Percentiles rank a stretch among this genome's conserved stretches.
Evolutionary conservation across 75 land plant genomes (phyloP).

Genomic region (Cupressus sempervirens): DNA sequence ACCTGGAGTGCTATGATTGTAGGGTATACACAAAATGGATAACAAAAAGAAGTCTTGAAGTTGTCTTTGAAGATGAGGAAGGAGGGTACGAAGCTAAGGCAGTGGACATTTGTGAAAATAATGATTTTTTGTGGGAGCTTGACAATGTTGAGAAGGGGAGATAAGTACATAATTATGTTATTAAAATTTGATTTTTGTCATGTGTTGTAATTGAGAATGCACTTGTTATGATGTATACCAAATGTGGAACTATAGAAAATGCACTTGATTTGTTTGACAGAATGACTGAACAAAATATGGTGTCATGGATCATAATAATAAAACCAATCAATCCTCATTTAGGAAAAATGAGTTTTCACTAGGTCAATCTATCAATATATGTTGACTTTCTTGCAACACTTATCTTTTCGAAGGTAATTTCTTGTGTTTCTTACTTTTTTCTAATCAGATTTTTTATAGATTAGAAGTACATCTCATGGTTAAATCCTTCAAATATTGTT

Average conservation of each 20-base stretch:
- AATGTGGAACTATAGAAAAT: slow-evolving; percentile 23
- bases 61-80: slow-evolving; percentile 6
- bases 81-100: neutral
- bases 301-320: no score
- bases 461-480: no score
- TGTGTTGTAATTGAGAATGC: slow-evolving; percentile 25
- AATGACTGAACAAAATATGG: slow-evolving; percentile 12
- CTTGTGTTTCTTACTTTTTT: no score
- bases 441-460: no score
- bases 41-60: neutral
- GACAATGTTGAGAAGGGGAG: slow-evolving; percentile 2
- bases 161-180: slow-evolving; percentile 25
- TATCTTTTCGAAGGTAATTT: no score
- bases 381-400: no score
- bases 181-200: slow-evolving; percentile 24
- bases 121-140: slow-evolving; percentile 9
- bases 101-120: neutral
- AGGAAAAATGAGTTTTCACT: no score
- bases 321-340: no score
- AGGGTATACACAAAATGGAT: neutral
- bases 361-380: no score
- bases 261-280: slow-evolving; percentile 21
- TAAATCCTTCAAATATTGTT: no score
- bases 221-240: slow-evolving; percentile 38
- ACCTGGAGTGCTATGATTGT: slow-evolving; percentile 1